Conservation (phyloP, 352 stramenopile genomes). For the Pythium folliculosum region DNA sequence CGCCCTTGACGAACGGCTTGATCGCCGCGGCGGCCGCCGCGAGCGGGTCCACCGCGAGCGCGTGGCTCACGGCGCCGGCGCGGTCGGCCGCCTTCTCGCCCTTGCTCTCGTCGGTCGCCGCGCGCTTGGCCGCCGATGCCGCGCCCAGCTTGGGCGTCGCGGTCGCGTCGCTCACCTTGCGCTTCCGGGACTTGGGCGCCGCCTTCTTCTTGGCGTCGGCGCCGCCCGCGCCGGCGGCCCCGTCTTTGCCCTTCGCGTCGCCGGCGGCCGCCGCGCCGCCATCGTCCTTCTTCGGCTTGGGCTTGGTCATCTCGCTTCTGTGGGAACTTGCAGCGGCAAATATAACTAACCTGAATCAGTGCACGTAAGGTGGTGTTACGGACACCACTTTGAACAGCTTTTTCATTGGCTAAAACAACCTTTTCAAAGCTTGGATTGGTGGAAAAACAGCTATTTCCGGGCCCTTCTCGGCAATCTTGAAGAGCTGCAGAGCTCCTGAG, state of each 20-base stretch:
- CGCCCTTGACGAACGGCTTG: constrained; percentile 79
- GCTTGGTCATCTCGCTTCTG: constrained; percentile 27
- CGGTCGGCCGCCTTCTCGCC: constrained; percentile 18
- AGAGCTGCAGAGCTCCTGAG: constrained; percentile 8
- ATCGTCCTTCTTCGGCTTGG: constrained; percentile 27
- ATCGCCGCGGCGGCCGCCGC: constrained; percentile 20
- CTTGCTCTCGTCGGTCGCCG: constrained; percentile 26
- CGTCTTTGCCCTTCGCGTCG: constrained; percentile 22
- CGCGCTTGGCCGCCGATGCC: constrained; percentile 42
- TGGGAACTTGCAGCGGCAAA: background rate
- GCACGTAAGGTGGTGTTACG: background rate
- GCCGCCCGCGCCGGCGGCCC: background rate
- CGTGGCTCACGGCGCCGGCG: constrained; percentile 4
- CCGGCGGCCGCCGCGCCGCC: constrained; percentile 2
- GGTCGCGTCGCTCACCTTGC: constrained; percentile 67
- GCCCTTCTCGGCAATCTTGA: constrained; percentile 15
- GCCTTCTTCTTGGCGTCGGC: constrained; percentile 68
- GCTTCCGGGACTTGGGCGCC: constrained; percentile 66
- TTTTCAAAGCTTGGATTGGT: too few species aligned
- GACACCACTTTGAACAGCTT: background rate
- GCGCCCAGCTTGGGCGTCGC: constrained; percentile 34
- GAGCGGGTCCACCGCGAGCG: constrained; percentile 15
- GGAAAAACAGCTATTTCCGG: background rate
- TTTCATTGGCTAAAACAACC: constrained; percentile 3
- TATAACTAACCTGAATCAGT: background rate